Evolutionary conservation across 768 basidiomycete genomes (phyloP), one percentile per base, ranked within the genome.

Genomic region (Strobilomyces confusus): DNA sequence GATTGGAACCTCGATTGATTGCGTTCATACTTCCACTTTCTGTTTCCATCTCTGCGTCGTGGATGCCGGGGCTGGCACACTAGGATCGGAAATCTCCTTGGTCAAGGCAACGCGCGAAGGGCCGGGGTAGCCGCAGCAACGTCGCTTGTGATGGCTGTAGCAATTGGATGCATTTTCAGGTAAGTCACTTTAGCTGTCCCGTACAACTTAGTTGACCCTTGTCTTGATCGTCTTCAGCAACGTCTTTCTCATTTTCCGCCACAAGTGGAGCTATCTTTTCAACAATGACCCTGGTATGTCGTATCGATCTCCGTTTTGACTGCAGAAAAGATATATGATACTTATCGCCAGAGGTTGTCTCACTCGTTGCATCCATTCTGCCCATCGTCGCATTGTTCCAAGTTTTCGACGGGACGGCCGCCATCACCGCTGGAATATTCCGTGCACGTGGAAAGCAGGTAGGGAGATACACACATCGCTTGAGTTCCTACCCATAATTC

Each of bases 71-170:
- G 36, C 23, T 15, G 33, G 3, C 40, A 4, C 34, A 23, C 48
- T 51, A 91, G 91, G 9, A 86, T 94, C 29, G 94, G 94, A 13
- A 97, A 97, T 63, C 75, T 95, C 3, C 78, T 97, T 2, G 94
- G 95, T 6, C 88, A 94, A 57, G 75, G 80, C 33, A 85, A 91
- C 33, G 82, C 85, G 0, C 75, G 75, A 51, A 84, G 91, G 44
- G 93, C 95, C 0, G 78, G 76, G 14, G 74, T 89, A 32, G 80
- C 89, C 0, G 80, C 87, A 3, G 76, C 76, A 41, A 78, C 85
- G 0, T 72, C 89, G 2, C 70, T 98, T 26, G 54, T 85, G 17
- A 75, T 95, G 72, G 82, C 84, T 0, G 62, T 92, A 11, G 69
- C 71, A 5, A 72, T 92, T n/a, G 82, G 86, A 14, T 70, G 73